Evolutionary conservation across 2,329 filamentous ascomycete species (phyloP), one percentile per base, ranked within the genome.

Genomic region (Fusarium subglutinans): DNA sequence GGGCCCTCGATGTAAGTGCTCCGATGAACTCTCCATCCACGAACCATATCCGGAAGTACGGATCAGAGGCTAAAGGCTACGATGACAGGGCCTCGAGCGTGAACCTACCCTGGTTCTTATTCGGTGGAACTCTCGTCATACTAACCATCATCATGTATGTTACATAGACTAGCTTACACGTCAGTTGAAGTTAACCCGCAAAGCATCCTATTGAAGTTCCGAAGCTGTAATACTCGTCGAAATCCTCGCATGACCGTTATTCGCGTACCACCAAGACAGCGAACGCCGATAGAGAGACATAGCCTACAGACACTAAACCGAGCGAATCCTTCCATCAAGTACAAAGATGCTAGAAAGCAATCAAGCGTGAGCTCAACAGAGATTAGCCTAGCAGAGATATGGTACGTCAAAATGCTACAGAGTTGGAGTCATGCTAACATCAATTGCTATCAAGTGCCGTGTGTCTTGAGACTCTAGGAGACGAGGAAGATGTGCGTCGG

Each of bases 91-190:
- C 65, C 12, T 59, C 63, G 8, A 24, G 44, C 35, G 65, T 68
- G 20, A 14, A 68, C 13, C 6, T 68, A 35, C 65, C 65, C 20
- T 68, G 65, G 65, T 68, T 68, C 33, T 26, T 68, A 26, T 68
- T 68, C 15, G 65, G 65, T 17, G 65, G 65, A 5, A 68, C 66
- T 11, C 57, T 68, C 35, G 28, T 18, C 8, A 68, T 68, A 41
- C 6, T 68, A 5, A 41, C 28, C 14, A 41, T 58, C 22, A 41
- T 68, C 9, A 24, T 68, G 65, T 68, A 62, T 3, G 54, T 15
- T 2, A 17, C 10, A 22, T 7, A 3, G 2, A 14, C 6, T 6
- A 47, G 17, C 18, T n/a, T 58, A 8, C 22, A 13, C 10, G 4
- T 5, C 26, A n/a, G 43, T 14, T 26, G 7, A 68, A 5, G 22